These are phyloP conservation scores for Pyrenula massariospora DNA, from an alignment of 495 filamentous ascomycete species.

Conservation along the genomic window DNA sequence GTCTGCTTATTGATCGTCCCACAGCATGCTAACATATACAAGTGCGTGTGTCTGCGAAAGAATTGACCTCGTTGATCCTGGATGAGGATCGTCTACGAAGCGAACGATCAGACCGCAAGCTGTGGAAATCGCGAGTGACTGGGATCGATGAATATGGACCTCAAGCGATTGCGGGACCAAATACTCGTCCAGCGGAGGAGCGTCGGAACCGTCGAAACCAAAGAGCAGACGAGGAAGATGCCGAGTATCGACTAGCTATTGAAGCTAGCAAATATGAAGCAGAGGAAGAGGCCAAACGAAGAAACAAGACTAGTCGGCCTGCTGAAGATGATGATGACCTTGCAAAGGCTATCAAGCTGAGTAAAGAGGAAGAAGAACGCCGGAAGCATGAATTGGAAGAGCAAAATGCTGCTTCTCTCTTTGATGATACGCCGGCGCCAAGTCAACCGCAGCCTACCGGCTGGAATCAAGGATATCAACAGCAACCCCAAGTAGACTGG, in stretches of 20 bases:
- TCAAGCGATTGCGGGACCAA: slow-evolving; percentile 27
- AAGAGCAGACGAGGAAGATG: slow-evolving; percentile 69
- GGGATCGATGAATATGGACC: slow-evolving; percentile 73
- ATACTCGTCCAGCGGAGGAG: slow-evolving; percentile 26
- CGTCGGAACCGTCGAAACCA: slow-evolving; percentile 28
- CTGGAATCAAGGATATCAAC: slow-evolving; percentile 93
- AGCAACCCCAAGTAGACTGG: slow-evolving; percentile 91
- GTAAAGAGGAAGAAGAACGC: slow-evolving; percentile 86
- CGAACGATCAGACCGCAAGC: slow-evolving; percentile 83
- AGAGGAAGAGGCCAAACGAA: slow-evolving; percentile 74
- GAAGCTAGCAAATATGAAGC: slow-evolving; percentile 95
- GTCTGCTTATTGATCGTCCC: neutral
- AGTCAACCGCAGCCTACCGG: slow-evolving; percentile 68
- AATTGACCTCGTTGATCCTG: slow-evolving; percentile 84
- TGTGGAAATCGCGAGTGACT: slow-evolving; percentile 92
- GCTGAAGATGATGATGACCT: slow-evolving; percentile 63
- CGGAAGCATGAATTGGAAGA: slow-evolving; percentile 83
- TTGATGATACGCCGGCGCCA: slow-evolving; percentile 63
- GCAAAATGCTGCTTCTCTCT: slow-evolving; percentile 72
- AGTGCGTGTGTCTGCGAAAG: slow-evolving; percentile 95
- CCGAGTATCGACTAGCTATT: slow-evolving; percentile 84
- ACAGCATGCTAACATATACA: slow-evolving; percentile 9
- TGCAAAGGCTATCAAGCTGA: slow-evolving; percentile 90
- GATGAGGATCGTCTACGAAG: slow-evolving; percentile 90
- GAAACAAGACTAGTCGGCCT: slow-evolving; percentile 40